Evolutionary conservation across 2,329 filamentous ascomycete genomes (phyloP), one percentile per base, ranked within the genome.

Genomic region (Davidsoniella virescens): DNA sequence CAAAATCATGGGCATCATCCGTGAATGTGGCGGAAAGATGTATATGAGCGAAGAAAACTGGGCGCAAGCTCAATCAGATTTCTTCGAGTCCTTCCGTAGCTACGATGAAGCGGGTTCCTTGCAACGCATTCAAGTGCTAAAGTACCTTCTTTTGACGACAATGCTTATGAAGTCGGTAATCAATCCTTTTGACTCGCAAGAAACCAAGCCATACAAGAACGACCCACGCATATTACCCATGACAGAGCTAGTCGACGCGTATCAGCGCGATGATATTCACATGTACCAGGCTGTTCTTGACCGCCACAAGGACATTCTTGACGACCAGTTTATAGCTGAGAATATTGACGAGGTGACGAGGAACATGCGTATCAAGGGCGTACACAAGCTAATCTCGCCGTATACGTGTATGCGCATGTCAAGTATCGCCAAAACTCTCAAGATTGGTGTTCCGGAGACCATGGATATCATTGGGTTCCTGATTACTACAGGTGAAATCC

Each of bases 41-140:
- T 88, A 96, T 69, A 96, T 98, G 92, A 92, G 85, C 64, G 92
- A 98, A 71, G 92, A 96, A 69, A 96, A 96, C 64, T 98, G 92
- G 92, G 87, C 92, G 63, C 86, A 88, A 60, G 92, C 92, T 1
- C 88, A 96, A 66, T 90, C 81, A 59, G 92, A 96, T 69, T 98
- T 98, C 66, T 95, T 95, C 65, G 92, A 98, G 64, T 94, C 90
- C 1, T 98, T 98, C 71, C 84, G 88, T 52, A 96, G 95, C 68
- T 98, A 96, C 67, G 92, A 98, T 63, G 92, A 98, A 70, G 92
- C 92, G 39, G 92, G 92, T 43, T 95, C 88, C 23, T 36, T 47
- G 59, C 90, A 96, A 65, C 80, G 92, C 44, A 96, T 96, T 58
- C 90, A 96, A 65, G 92, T 96, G 14, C 77, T 98, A 58, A 96